These are phyloP conservation scores for Podospora pseudopauciseta DNA, from an alignment of 495 filamentous ascomycete genomes.

Conservation along the genomic window DNA sequence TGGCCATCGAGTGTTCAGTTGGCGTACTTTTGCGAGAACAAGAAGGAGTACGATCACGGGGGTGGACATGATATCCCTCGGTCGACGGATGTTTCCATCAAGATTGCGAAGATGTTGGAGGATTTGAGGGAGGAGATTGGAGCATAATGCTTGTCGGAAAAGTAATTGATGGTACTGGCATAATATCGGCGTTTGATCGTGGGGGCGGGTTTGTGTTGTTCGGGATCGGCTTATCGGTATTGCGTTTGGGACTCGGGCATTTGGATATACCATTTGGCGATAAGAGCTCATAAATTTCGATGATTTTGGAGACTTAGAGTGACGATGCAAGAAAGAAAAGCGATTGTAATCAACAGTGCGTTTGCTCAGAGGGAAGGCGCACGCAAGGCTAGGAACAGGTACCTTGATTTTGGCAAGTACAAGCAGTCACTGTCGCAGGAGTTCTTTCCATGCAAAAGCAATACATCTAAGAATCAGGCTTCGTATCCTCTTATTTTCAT, in stretches of 20 bases:
- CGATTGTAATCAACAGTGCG: background rate
- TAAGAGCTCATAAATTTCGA: background rate
- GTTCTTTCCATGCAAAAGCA: too few relatives aligned
- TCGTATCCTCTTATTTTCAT: too few relatives aligned
- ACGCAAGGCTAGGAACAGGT: too few relatives aligned
- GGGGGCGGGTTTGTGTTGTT: background rate
- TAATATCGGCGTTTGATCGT: background rate
- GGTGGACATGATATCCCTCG: slow-evolving; percentile 52
- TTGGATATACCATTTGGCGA: background rate
- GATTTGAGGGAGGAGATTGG: slow-evolving; percentile 21
- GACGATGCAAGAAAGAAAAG: background rate
- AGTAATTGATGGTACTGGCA: background rate
- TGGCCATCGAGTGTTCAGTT: slow-evolving; percentile 55
- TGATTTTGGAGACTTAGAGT: background rate
- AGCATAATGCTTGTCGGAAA: background rate
- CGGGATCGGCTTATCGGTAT: background rate
- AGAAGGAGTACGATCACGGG: slow-evolving; percentile 51
- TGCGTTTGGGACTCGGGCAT: background rate
- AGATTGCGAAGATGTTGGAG: slow-evolving; percentile 28
- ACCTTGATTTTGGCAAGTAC: too few relatives aligned
- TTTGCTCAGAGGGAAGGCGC: too few relatives aligned
- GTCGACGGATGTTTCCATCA: slow-evolving; percentile 27
- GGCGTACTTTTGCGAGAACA: slow-evolving; percentile 50
- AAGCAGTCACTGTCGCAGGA: too few relatives aligned
- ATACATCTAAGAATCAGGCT: too few relatives aligned